Evolutionary conservation across 148 eudicot genomes (phyloP).

Genomic region (Rhododendron molle): DNA sequence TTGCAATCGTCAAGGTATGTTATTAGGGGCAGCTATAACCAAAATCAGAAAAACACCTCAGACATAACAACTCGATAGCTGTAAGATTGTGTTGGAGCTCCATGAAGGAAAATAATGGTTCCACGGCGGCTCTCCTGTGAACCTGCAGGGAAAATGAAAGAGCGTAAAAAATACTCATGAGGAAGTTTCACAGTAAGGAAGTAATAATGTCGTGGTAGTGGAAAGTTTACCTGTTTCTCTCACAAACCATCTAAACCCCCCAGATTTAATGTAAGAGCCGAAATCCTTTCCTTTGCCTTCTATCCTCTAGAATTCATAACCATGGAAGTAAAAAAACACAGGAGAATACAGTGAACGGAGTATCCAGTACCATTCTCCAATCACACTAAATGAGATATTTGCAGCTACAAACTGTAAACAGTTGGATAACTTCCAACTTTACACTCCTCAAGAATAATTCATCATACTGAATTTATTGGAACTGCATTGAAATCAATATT

Average conservation of each 20-base stretch:
- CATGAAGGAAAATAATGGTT: constrained; percentile 84
- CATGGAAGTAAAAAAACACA: background rate
- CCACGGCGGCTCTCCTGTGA: constrained; percentile 67
- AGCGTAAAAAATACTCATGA: background rate
- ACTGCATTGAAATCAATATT: background rate
- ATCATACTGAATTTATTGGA: background rate
- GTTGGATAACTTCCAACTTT: background rate
- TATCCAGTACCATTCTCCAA: background rate
- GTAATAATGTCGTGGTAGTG: background rate
- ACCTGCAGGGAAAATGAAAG: constrained; percentile 42
- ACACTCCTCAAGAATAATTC: background rate
- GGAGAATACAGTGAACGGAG: background rate
- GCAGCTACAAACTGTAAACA: background rate
- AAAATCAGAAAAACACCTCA: constrained; percentile 47
- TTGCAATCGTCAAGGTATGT: background rate
- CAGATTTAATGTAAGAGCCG: constrained; percentile 73
- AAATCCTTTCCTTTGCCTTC: constrained; percentile 93
- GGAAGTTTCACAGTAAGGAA: background rate
- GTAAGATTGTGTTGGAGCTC: constrained; percentile 97
- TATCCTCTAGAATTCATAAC: constrained; percentile 50
- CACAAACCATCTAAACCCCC: constrained; percentile 83
- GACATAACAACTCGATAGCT: constrained; percentile 96
- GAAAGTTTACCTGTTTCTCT: constrained; percentile 80
- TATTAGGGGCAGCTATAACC: background rate
- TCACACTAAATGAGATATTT: background rate